Conservation (phyloP, 305 asterid species). For the Salvia sclarea region DNA sequence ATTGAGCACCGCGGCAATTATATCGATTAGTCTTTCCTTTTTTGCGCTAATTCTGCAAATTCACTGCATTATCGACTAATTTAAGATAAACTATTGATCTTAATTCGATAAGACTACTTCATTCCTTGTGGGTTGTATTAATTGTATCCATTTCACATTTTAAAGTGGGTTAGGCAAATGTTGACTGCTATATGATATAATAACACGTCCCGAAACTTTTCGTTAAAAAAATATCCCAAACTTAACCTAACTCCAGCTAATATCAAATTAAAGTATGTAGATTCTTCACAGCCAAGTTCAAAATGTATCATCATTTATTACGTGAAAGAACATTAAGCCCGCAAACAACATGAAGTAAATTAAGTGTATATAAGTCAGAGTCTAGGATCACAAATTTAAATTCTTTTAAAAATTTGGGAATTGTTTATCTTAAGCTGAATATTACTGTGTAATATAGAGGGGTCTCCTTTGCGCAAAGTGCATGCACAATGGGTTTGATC, state of each 20-base stretch:
- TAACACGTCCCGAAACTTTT: neutral
- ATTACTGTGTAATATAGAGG: too few relatives aligned
- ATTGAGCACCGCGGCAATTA: slow-evolving; percentile 3
- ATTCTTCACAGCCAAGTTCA: neutral
- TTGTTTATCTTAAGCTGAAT: too few relatives aligned
- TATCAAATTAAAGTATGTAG: neutral
- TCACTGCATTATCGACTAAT: slow-evolving; percentile 18
- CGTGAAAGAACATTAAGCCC: neutral
- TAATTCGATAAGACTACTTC: neutral
- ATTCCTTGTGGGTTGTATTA: neutral
- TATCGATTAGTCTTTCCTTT: neutral
- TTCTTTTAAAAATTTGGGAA: too few relatives aligned
- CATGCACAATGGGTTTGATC: too few relatives aligned
- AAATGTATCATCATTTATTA: neutral
- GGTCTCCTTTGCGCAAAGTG: too few relatives aligned
- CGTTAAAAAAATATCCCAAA: too few relatives aligned
- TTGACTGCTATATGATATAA: slow-evolving; percentile 19
- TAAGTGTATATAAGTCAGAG: too few relatives aligned
- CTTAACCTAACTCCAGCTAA: slow-evolving; percentile 9
- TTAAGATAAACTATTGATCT: neutral
- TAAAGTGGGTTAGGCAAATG: slow-evolving; percentile 35
- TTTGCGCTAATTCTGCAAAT: slow-evolving; percentile 19
- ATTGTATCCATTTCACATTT: slow-evolving; percentile 5
- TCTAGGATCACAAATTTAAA: too few relatives aligned
- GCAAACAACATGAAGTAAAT: too few relatives aligned